Evolutionary conservation across 441 rosid species (phyloP).

Genomic region (Aleurites moluccanus): DNA sequence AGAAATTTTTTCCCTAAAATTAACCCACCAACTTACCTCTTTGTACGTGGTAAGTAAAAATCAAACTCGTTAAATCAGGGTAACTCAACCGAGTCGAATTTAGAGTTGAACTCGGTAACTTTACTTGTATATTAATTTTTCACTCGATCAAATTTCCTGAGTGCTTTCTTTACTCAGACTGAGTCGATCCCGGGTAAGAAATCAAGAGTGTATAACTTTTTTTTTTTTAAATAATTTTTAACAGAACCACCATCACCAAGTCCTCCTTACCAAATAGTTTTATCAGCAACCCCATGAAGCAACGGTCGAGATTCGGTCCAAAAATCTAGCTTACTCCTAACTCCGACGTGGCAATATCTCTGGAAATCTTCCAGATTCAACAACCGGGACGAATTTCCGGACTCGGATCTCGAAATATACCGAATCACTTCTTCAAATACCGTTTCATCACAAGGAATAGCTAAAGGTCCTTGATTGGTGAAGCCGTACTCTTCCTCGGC

Average conservation of each 20-base stretch:
- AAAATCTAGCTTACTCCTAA: conserved; percentile 42
- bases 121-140: background rate
- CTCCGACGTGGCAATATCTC: conserved; percentile 49
- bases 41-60: conserved; percentile 22
- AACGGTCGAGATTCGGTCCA: conserved; percentile 73
- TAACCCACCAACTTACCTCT: conserved; percentile 22
- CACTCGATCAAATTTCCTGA: background rate
- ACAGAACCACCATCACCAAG: background rate
- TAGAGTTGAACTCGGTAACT: conserved; percentile 20
- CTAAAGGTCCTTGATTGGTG: conserved; percentile 65
- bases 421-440: conserved; percentile 71
- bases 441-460: conserved; percentile 88
- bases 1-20: background rate
- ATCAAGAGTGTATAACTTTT: conserved; percentile 17
- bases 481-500: conserved; percentile 96
- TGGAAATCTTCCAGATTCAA: conserved; percentile 51
- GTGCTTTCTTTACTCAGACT: conserved; percentile 28
- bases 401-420: conserved; percentile 58
- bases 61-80: conserved; percentile 17
- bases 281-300: conserved; percentile 52
- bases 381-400: conserved; percentile 43
- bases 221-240: background rate
- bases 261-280: conserved; percentile 44
- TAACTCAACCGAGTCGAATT: conserved; percentile 18
- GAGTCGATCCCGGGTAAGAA: conserved; percentile 44